Evolutionary conservation across 1,284 basidiomycete genomes (phyloP), one percentile per base, ranked within the genome.

Genomic region (Malassezia pachydermatis): DNA sequence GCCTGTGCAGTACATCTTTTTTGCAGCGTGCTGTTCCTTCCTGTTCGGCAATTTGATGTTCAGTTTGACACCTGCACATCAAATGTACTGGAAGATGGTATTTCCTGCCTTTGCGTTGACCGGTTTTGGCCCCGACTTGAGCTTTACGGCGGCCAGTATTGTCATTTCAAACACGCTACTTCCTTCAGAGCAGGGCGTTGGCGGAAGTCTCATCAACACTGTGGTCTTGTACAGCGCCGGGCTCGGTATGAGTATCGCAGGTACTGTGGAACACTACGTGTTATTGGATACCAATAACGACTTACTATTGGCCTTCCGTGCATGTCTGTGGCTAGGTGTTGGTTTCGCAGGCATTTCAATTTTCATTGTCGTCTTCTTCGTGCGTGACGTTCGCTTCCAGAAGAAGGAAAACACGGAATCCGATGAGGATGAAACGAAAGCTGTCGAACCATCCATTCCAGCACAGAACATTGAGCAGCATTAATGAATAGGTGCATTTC

Each of bases 191-290:
- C 63, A 67, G 30, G 60, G 59, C 8, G 45, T 49, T 1, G 65
- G 57, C 1, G 62, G 55, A 25, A 60, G 57, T 24, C 41, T 67
- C 14, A 60, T 67, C 11, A 63, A 62, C 27, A 67, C 60, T 16
- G 43, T 65, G 13, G 57, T 67, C 22, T 60, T 63, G 37, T 67
- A 61, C 42, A 46, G 51, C 16, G 54, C 61, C n/a, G 57, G 63
- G 1, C 34, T 67, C 6, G 63, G 62, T 5, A 34, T 67, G 4
- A 60, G 64, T 5, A 54, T 67, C 25, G 62, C 59, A 1, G 64
- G 61, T 3, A 56, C 57, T 5, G 57, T 67, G 1, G 57, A 65
- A 48, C 41, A 45, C 17, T 57, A 64, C 29, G 57, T 58, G 3
- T 5, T n/a, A 22, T 5, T 13, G 14, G 5, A 33, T 13, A 4